Conservation (phyloP, 2,329 filamentous ascomycete species). For the Tympanopsis confertula region DNA sequence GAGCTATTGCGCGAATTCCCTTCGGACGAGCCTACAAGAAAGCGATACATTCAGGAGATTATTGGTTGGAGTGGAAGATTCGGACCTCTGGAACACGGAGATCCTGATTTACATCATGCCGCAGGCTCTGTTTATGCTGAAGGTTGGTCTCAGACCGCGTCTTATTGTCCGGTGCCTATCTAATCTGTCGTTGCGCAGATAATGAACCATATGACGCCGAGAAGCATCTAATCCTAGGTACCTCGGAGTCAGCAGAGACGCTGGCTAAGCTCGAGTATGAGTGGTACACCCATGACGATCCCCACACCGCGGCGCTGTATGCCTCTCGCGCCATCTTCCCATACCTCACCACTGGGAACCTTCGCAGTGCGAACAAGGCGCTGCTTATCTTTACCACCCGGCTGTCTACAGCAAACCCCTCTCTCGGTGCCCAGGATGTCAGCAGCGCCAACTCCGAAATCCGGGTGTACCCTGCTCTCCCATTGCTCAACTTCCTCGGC, state of each 20-base stretch:
- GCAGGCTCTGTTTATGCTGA: conserved; percentile 52
- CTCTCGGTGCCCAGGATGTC: conserved; percentile 25
- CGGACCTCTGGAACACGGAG: conserved; percentile 11
- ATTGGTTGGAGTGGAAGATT: conserved; percentile 23
- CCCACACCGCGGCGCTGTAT: conserved; percentile 52
- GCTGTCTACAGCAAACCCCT: conserved; percentile 25
- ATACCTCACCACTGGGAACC: conserved; percentile 53
- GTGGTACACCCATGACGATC: conserved; percentile 54
- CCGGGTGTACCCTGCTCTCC: conserved; percentile 51
- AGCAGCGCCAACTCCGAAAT: conserved; percentile 46
- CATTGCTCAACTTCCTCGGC: conserved; percentile 55
- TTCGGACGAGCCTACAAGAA: conserved; percentile 50
- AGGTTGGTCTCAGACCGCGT: conserved; percentile 3
- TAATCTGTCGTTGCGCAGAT: conserved; percentile 18
- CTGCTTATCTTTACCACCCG: conserved; percentile 49
- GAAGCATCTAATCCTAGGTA: conserved; percentile 53
- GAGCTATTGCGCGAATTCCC: conserved; percentile 49
- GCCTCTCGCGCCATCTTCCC: conserved; percentile 52
- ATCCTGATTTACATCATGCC: conserved; percentile 57
- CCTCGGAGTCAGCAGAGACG: conserved; percentile 46
- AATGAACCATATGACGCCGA: conserved; percentile 58
- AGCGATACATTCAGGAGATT: conserved; percentile 53
- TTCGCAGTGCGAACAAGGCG: conserved; percentile 52
- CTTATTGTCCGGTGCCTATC: neutral
- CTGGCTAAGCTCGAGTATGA: conserved; percentile 50